Base-by-base conservation (phyloP, 768 basidiomycete genomes). In the Termitomyces sp. region DNA sequence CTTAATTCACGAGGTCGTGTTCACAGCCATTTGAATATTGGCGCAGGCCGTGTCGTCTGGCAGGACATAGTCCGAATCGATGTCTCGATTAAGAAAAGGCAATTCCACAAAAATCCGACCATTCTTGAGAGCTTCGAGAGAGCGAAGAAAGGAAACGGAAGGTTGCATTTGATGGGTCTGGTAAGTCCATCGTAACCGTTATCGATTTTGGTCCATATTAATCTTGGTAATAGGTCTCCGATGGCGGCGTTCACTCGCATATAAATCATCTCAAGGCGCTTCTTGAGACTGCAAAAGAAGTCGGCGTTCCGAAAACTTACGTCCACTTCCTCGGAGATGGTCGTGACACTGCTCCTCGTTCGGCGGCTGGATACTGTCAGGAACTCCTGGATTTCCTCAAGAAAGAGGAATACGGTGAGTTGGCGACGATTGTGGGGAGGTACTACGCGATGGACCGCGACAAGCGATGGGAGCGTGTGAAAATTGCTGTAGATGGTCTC, bases 371-470 rank as follows among this genome's bases (percentile, higher is more conserved):
- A 15, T 96, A 97, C 73, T 81, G 84, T 44, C 77, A 88, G 64
- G 82, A 96, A 34, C 76, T 98, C 7, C 78, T 86, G 11, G 86
- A 86, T 33, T 96, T 93, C 73, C 80, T 89, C 58, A 75, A 86
- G 65, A 85, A 92, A 66, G 87, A 91, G 67, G 78, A 85, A 44
- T 82, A 87, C 61, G 95, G 93, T 34, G 82, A 91, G 69, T 75
- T 98, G 50, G 87, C 91, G 6, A 95, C 93, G 7, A 80, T 96
- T 52, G 77, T 95, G 44, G 95, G 94, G 6, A 76, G 95, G 54
- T 98, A 98, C 80, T 98, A 95, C 65, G 95, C 93, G 34, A 96
- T 96, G 94, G 95, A 96, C 75, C 86, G 93, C 41, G 94, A 96
- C 72, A 95, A 95, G 80, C 86, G 95, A 49, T 98, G 95, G 95